phyloP scores from a whole-genome alignment of 2,329 filamentous ascomycete species.

The Ophiostoma sp. region DNA sequence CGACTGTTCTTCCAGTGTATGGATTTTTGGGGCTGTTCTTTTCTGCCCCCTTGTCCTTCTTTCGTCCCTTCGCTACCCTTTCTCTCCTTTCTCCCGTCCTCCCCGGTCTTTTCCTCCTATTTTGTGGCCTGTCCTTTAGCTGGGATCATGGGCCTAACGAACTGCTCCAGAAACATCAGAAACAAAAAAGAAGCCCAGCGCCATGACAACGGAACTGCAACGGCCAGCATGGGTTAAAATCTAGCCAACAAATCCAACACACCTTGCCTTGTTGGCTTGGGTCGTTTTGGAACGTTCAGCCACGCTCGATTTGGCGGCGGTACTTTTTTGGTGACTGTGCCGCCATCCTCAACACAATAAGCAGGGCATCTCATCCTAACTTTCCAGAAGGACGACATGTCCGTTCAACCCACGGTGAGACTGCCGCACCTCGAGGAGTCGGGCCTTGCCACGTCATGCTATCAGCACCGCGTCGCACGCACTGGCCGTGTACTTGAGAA shows the following conservation, averaged over 20 bases:
- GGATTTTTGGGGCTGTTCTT: neutral
- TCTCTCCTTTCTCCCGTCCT: constrained; percentile 11
- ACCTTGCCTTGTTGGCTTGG: neutral
- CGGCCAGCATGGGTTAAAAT: neutral
- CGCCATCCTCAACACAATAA: neutral
- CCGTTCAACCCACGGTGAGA: neutral
- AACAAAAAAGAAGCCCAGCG: neutral
- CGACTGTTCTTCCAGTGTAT: neutral
- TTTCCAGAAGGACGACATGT: neutral
- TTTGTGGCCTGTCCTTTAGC: neutral
- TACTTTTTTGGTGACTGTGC: neutral
- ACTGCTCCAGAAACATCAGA: neutral
- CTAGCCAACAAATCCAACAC: neutral
- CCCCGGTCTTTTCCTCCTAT: neutral
- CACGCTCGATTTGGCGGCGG: neutral
- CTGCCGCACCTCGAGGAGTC: neutral
- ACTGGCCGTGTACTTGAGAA: neutral
- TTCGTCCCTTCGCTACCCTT: neutral
- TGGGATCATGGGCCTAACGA: neutral
- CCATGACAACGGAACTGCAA: constrained; percentile 2
- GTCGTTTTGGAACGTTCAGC: neutral
- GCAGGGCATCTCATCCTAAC: no score
- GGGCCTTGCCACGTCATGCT: neutral
- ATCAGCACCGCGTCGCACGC: neutral
- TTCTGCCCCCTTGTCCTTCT: neutral